Percentiles rank a stretch among this genome's conserved stretches.
Conservation (phyloP, 768 basidiomycete species). For the Nevesoporus exiguus region DNA sequence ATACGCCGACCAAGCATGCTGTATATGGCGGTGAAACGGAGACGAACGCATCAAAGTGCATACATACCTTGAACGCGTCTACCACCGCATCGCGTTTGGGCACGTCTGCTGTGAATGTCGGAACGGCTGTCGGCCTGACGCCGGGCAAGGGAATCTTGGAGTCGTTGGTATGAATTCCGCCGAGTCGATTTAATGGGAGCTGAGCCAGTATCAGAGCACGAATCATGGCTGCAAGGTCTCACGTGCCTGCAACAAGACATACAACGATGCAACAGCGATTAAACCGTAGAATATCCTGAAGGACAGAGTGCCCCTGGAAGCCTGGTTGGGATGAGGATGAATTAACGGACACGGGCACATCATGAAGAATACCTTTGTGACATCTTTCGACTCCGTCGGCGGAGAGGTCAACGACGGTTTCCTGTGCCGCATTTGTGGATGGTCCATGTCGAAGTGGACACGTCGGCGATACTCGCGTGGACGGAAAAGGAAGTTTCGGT, state of each 20-base stretch:
- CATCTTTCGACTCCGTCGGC: neutral
- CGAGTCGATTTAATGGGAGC: constrained; percentile 15
- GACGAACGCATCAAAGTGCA: neutral
- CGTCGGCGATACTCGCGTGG: neutral
- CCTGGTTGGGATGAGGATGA: constrained; percentile 4
- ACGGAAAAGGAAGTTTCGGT: constrained; percentile 16
- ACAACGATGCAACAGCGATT: constrained; percentile 4
- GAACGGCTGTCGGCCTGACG: constrained; percentile 14
- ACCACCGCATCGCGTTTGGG: constrained; percentile 67
- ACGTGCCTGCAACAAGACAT: constrained; percentile 22
- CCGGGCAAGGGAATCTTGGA: constrained; percentile 14
- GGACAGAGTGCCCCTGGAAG: neutral
- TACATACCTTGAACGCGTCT: constrained; percentile 71
- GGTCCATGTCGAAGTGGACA: neutral
- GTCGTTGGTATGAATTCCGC: constrained; percentile 1
- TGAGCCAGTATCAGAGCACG: constrained; percentile 5
- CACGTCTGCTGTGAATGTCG: constrained; percentile 50
- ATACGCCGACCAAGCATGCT: constrained; percentile 88
- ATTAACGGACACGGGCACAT: neutral
- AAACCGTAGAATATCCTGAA: constrained; percentile 11
- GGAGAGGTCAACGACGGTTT: constrained; percentile 5
- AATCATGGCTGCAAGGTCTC: neutral
- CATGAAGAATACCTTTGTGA: constrained; percentile 15
- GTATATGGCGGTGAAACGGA: constrained; percentile 15
- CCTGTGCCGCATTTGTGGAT: constrained; percentile 22